These are phyloP conservation scores for Phyllosticta capitalensis DNA, from an alignment of 2,329 filamentous ascomycete species.

Conservation along the genomic window DNA sequence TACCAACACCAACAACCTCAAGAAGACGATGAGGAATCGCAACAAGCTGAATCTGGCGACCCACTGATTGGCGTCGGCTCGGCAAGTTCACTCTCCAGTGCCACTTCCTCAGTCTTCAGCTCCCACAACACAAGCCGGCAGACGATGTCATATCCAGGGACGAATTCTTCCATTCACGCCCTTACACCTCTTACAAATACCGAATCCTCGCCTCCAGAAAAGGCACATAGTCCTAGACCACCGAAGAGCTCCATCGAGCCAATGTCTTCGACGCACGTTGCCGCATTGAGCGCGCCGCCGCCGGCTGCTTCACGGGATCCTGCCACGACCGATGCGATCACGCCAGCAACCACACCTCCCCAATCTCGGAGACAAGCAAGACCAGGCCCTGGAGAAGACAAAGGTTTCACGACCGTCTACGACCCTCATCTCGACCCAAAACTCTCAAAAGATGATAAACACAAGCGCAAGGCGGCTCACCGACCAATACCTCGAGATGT, in stretches of 20 bases:
- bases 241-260: slow-evolving; percentile 30
- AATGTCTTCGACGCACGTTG: slow-evolving; percentile 23
- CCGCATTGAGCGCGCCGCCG: slow-evolving; percentile 23
- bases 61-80: slow-evolving; percentile 62
- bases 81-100: slow-evolving; percentile 61
- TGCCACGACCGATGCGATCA: slow-evolving; percentile 34
- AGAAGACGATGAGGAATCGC: slow-evolving; percentile 43
- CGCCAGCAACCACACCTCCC: slow-evolving; percentile 34
- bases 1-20: slow-evolving; percentile 9
- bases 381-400: slow-evolving; percentile 41
- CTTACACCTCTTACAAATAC: slow-evolving; percentile 57
- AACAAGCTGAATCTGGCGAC: slow-evolving; percentile 50
- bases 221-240: slow-evolving; percentile 45
- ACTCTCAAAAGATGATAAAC: slow-evolving; percentile 45
- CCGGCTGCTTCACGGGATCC: slow-evolving; percentile 28
- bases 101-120: slow-evolving; percentile 63
- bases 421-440: slow-evolving; percentile 55
- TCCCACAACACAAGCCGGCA: slow-evolving; percentile 37
- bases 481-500: slow-evolving; percentile 10
- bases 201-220: slow-evolving; percentile 54
- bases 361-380: slow-evolving; percentile 39
- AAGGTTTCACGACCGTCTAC: slow-evolving; percentile 51
- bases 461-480: slow-evolving; percentile 21
- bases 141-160: slow-evolving; percentile 46
- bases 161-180: slow-evolving; percentile 43